These are phyloP conservation scores for Exophiala spinifera DNA, from an alignment of 2,329 filamentous ascomycete genomes.

Conservation along the genomic window DNA sequence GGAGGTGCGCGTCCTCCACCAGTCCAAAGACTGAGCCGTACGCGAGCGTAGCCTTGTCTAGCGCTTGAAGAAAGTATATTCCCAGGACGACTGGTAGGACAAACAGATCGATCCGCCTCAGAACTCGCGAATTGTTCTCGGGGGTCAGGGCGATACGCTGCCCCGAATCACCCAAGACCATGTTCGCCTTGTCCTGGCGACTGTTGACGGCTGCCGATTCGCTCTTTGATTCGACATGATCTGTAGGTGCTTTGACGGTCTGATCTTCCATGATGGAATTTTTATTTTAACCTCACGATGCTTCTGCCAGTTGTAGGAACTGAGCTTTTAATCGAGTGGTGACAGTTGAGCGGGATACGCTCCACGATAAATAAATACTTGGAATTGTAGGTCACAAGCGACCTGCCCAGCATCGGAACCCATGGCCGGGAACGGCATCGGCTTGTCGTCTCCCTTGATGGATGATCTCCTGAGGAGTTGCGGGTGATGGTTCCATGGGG, in stretches of 20 bases:
- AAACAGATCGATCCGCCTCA: constrained; percentile 51
- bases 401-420: background rate
- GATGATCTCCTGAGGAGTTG: no score
- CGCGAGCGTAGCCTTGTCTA: constrained; percentile 61
- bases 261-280: constrained; percentile 8
- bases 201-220: constrained; percentile 7
- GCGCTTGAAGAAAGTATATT: constrained; percentile 61
- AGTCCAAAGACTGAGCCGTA: constrained; percentile 65
- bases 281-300: background rate
- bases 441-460: background rate
- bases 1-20: constrained; percentile 55
- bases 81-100: constrained; percentile 56
- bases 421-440: background rate
- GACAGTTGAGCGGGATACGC: background rate
- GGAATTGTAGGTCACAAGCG: background rate
- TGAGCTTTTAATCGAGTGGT: background rate
- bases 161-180: constrained; percentile 47
- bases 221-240: constrained; percentile 17
- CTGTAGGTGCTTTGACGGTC: constrained; percentile 11
- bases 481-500: background rate
- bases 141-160: constrained; percentile 49
- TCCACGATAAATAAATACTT: constrained; percentile 14
- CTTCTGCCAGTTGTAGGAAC: no score
- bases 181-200: constrained; percentile 48
- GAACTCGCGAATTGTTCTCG: constrained; percentile 52